phyloP scores from a whole-genome alignment of 306 rosid genomes.

The Rubus parviflorus region DNA sequence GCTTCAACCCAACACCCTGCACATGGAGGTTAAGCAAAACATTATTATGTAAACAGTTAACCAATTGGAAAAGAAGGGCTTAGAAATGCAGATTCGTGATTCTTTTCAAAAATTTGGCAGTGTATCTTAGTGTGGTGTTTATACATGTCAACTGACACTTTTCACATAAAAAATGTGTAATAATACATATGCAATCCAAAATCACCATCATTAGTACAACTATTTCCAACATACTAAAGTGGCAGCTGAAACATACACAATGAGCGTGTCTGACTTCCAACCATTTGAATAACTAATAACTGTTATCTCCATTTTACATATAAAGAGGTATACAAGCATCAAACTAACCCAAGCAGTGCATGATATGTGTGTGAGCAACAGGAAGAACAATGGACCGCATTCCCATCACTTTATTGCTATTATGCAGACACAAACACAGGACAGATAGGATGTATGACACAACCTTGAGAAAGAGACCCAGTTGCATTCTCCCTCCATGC shows the following conservation, averaged over 20 bases:
- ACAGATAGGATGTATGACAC: neutral
- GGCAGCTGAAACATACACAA: neutral
- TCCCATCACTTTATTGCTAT: no score
- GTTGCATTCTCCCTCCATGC: conserved; percentile 98
- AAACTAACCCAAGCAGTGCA: neutral
- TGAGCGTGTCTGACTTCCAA: neutral
- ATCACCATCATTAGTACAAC: neutral
- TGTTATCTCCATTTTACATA: neutral
- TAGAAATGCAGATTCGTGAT: neutral
- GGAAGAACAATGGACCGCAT: neutral
- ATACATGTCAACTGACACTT: neutral
- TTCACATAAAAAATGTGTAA: neutral
- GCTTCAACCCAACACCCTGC: conserved; percentile 91
- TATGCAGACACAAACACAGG: no score
- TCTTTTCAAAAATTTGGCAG: neutral
- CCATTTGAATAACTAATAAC: neutral
- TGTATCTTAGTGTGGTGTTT: neutral
- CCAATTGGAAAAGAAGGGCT: neutral
- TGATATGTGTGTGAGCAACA: neutral
- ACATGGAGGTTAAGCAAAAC: conserved; percentile 18
- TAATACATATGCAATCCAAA: neutral
- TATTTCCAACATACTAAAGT: neutral
- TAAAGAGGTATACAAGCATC: neutral
- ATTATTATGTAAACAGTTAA: neutral
- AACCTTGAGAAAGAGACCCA: conserved; percentile 98